These are phyloP conservation scores for Pelargonium myrrhifolium DNA, from an alignment of 441 rosid species.

Conservation along the genomic window DNA sequence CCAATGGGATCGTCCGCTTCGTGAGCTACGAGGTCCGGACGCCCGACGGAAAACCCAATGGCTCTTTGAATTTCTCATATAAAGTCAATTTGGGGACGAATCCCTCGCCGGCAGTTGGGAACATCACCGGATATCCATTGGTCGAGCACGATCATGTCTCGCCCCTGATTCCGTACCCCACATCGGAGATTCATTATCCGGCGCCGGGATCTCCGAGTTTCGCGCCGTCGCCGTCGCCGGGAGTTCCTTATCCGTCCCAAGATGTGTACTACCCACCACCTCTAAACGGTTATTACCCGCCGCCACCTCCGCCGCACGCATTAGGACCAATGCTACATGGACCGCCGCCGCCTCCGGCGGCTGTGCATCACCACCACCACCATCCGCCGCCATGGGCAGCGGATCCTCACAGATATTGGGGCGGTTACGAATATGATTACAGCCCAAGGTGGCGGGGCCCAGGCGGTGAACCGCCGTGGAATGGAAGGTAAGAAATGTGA, in stretches of 20 bases:
- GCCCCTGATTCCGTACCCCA: constrained; percentile 14
- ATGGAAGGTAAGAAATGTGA: neutral
- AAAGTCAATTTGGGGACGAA: constrained; percentile 24
- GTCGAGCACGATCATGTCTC: constrained; percentile 19
- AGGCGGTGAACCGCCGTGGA: neutral
- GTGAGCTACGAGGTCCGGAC: constrained; percentile 39
- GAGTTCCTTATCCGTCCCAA: constrained; percentile 12
- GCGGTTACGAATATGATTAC: neutral
- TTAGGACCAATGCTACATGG: neutral
- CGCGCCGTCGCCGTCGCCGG: constrained; percentile 10
- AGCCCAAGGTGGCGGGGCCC: neutral
- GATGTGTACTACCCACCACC: constrained; percentile 25
- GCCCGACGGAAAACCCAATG: constrained; percentile 46
- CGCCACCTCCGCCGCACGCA: constrained; percentile 15
- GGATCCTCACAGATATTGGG: neutral
- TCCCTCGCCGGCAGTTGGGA: neutral
- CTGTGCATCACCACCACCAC: neutral
- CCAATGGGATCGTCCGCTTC: constrained; percentile 32
- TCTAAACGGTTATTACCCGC: constrained; percentile 20
- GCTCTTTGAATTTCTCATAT: constrained; percentile 41
- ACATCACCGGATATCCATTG: constrained; percentile 28
- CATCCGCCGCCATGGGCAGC: neutral
- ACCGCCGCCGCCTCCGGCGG: constrained; percentile 3
- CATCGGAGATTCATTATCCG: constrained; percentile 13
- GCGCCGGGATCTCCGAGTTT: neutral